Conservation (phyloP, 805 yeast species). For the Kregervanrija pseudodelftensis region DNA sequence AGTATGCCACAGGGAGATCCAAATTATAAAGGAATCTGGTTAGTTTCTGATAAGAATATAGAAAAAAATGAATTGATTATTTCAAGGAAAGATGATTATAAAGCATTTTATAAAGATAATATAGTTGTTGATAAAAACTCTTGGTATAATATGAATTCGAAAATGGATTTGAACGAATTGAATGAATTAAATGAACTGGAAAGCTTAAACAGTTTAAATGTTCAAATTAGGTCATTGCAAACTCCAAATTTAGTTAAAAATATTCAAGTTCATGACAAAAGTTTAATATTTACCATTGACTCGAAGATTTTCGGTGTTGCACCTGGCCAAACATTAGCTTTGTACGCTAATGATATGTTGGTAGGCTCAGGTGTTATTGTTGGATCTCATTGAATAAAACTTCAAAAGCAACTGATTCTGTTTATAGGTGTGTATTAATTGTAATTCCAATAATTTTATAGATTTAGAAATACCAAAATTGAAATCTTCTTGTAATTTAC, state of each 20-base stretch:
- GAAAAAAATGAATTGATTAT: conserved; percentile 70
- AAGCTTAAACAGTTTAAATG: conserved; percentile 27
- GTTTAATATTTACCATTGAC: conserved; percentile 32
- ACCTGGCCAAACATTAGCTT: conserved; percentile 78
- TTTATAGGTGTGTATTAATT: conserved; percentile 14
- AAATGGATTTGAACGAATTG: conserved; percentile 6
- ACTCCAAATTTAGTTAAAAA: conserved; percentile 33
- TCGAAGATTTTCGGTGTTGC: conserved; percentile 66
- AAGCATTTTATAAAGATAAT: conserved; percentile 40
- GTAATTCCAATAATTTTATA: conserved; percentile 12
- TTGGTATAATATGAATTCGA: conserved; percentile 42
- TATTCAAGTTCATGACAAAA: conserved; percentile 8
- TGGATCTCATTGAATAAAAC: conserved; percentile 9
- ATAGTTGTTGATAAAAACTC: conserved; percentile 31
- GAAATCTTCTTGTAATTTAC: neutral
- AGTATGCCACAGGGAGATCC: conserved; percentile 90
- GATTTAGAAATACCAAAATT: conserved; percentile 5
- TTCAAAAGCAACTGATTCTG: conserved; percentile 6
- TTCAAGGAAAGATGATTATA: conserved; percentile 61
- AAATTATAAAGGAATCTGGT: conserved; percentile 73
- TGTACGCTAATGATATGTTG: conserved; percentile 61
- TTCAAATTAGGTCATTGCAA: conserved; percentile 75
- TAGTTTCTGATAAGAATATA: conserved; percentile 62
- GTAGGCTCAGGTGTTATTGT: conserved; percentile 54
- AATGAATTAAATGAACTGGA: conserved; percentile 2